A percentile compares a stretch with the other conserved stretches of the same genome.
Evolutionary conservation across 106 monocot species (phyloP).

Genomic region (Dactylorhiza incarnata): DNA sequence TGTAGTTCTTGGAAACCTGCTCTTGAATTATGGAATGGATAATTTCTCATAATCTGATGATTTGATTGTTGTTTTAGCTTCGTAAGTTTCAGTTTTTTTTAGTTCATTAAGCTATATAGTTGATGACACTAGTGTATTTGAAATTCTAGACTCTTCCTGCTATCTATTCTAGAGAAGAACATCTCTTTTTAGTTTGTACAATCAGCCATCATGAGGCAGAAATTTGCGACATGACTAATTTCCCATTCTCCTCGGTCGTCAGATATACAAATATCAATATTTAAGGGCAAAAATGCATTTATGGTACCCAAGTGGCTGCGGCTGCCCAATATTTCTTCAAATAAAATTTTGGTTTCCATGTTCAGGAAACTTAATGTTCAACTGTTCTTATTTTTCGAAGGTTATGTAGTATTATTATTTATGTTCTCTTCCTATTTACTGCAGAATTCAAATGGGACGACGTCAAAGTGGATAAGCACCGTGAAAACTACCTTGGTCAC

Average conservation of each 20-base stretch:
- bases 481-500: conserved; percentile 95
- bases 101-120: not conserved
- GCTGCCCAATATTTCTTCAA: not conserved
- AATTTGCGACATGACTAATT: not conserved
- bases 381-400: not conserved
- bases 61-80: not conserved
- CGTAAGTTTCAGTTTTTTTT: not conserved
- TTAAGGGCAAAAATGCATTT: not conserved
- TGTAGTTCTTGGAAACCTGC: not conserved
- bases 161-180: not conserved
- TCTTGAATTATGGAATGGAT: not conserved
- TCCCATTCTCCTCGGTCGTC: not conserved
- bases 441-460: conserved; percentile 99
- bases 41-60: not conserved
- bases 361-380: not conserved
- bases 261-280: not conserved
- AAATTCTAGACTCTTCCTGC: not conserved
- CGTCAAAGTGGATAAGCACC: conserved; percentile 96
- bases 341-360: not conserved
- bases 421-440: not conserved
- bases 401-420: not conserved
- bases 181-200: not conserved
- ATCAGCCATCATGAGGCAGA: not conserved
- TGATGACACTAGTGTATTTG: not conserved
- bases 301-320: not conserved